These are phyloP conservation scores for Gastroboletus turbinatus DNA, from an alignment of 1,284 basidiomycete species.

Conservation along the genomic window DNA sequence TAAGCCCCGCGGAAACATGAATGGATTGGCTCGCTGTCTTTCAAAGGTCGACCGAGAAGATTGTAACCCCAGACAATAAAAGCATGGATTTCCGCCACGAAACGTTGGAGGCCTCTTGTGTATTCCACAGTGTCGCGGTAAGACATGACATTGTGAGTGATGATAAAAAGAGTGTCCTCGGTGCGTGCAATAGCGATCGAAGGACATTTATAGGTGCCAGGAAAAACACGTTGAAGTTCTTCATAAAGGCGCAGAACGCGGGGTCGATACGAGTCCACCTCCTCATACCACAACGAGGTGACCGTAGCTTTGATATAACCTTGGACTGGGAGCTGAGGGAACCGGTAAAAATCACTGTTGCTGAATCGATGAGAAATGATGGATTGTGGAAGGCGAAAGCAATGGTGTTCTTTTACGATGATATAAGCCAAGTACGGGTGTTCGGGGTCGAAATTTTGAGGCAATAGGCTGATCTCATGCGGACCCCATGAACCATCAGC, in stretches of 20 bases:
- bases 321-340: background rate
- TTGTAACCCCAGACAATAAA: conserved; percentile 1
- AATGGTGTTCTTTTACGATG: background rate
- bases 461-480: conserved; percentile 1
- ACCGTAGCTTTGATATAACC: conserved; percentile 3
- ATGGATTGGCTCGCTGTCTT: background rate
- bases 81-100: conserved; percentile 1
- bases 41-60: background rate
- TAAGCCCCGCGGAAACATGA: conserved; percentile 3
- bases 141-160: conserved; percentile 2
- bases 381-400: background rate
- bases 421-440: conserved; percentile 2
- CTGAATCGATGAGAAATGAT: background rate
- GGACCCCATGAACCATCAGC: conserved; percentile 11
- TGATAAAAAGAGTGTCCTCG: background rate
- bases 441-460: background rate
- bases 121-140: conserved; percentile 11
- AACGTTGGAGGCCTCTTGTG: background rate
- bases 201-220: conserved; percentile 4
- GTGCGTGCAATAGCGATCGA: background rate
- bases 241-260: background rate
- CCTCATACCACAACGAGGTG: no score
- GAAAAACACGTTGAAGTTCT: background rate
- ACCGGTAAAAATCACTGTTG: conserved; percentile 7
- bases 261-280: background rate